Conservation (phyloP, 768 basidiomycete genomes). For the Leccinum ochraceum region DNA sequence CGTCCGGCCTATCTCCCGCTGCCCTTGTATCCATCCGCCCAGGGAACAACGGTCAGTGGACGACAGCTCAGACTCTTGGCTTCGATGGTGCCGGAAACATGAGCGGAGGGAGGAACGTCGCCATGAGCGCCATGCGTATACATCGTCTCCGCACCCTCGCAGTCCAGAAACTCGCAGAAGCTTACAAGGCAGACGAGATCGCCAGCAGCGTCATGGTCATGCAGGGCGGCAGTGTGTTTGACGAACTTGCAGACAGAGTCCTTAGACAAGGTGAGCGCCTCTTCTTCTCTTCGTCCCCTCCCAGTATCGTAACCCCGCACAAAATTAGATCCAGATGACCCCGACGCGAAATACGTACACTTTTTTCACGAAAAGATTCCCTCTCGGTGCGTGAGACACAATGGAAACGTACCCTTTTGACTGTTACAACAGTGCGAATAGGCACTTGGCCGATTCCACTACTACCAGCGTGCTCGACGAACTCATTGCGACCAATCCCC, state of each 20-base stretch:
- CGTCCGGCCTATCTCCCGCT: conserved; percentile 78
- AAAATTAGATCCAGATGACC: conserved; percentile 65
- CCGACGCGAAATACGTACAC: conserved; percentile 85
- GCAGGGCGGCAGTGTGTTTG: conserved; percentile 92
- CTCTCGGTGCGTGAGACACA: conserved; percentile 61
- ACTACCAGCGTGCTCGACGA: conserved; percentile 77
- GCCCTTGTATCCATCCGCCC: conserved; percentile 68
- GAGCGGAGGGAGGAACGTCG: conserved; percentile 66
- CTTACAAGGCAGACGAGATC: conserved; percentile 87
- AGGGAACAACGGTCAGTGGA: conserved; percentile 52
- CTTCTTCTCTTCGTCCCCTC: not conserved
- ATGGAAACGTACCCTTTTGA: conserved; percentile 11
- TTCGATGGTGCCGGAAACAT: conserved; percentile 56
- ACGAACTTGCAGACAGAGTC: conserved; percentile 88
- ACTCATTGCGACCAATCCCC: conserved; percentile 71
- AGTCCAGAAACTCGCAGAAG: conserved; percentile 83
- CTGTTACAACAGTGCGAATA: conserved; percentile 35
- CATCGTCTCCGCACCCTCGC: conserved; percentile 80
- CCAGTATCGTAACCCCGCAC: not conserved
- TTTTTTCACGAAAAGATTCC: conserved; percentile 97
- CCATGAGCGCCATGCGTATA: conserved; percentile 84
- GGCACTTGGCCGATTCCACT: conserved; percentile 85
- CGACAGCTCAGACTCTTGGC: conserved; percentile 60
- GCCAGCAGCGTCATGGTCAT: conserved; percentile 94
- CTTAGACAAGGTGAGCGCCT: conserved; percentile 58